These are phyloP conservation scores for Aspergillus latus DNA, from an alignment of 2,329 filamentous ascomycete species.

Conservation along the genomic window DNA sequence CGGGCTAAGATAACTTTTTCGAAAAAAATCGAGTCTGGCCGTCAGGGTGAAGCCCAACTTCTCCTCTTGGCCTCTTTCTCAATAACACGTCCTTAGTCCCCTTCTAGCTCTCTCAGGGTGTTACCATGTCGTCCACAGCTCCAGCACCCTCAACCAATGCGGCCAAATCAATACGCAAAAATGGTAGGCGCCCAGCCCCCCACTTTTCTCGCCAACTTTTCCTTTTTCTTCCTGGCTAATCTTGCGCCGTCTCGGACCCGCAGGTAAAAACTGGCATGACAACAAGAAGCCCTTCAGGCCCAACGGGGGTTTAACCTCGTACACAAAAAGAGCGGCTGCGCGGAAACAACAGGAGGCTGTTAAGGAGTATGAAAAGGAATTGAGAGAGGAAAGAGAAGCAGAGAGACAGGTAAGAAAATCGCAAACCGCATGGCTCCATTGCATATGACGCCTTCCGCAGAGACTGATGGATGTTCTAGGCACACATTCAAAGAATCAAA, in stretches of 20 bases:
- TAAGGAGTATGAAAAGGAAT: constrained; percentile 90
- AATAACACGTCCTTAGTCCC: not conserved
- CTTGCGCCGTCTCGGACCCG: constrained; percentile 19
- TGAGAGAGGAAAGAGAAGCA: constrained; percentile 95
- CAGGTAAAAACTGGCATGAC: constrained; percentile 94
- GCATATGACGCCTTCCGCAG: not conserved
- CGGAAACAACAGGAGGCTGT: constrained; percentile 70
- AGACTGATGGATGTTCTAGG: constrained; percentile 49
- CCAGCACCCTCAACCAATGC: constrained; percentile 30
- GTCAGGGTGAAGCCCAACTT: constrained; percentile 17
- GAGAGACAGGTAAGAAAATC: constrained; percentile 67
- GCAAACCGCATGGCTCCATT: not conserved
- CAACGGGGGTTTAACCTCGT: constrained; percentile 72
- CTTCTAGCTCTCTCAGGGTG: not conserved
- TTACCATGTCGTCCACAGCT: constrained; percentile 47
- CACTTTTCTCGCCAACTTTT: constrained; percentile 19
- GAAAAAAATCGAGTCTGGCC: constrained; percentile 13
- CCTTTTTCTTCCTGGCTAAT: constrained; percentile 18
- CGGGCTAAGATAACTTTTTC: constrained; percentile 40
- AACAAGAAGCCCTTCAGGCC: constrained; percentile 84
- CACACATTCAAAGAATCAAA: constrained; percentile 74
- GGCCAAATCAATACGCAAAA: constrained; percentile 73
- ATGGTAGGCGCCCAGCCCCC: constrained; percentile 58
- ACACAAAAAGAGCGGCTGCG: constrained; percentile 70
- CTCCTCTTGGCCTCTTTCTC: constrained; percentile 2